phyloP scores from a whole-genome alignment of 257 asterid genomes.

The Solanum ossicruentum region DNA sequence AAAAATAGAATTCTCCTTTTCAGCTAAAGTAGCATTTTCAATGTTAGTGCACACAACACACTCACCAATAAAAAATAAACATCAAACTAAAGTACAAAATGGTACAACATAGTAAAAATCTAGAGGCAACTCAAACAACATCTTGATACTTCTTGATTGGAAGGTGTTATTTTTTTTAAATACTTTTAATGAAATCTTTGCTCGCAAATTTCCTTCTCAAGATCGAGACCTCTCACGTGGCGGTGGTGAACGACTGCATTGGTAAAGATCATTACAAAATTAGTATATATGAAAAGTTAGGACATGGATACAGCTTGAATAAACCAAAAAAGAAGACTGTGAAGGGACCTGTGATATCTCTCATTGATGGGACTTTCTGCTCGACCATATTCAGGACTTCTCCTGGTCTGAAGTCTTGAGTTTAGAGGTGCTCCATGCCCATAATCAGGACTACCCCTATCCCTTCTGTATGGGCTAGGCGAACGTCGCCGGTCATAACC shows the following conservation, averaged over 20 bases:
- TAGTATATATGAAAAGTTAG: neutral
- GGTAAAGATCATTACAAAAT: neutral
- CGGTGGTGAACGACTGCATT: slow-evolving; percentile 53
- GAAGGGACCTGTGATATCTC: slow-evolving; percentile 43
- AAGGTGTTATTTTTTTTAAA: neutral
- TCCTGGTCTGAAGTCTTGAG: slow-evolving; percentile 47
- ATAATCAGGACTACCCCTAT: slow-evolving; percentile 89
- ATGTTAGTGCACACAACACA: neutral
- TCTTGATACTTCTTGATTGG: neutral
- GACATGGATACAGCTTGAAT: neutral
- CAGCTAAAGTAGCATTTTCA: neutral
- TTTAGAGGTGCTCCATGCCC: slow-evolving; percentile 67
- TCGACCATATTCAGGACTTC: slow-evolving; percentile 48
- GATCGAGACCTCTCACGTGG: slow-evolving; percentile 56
- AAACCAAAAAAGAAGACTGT: neutral
- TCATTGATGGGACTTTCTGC: slow-evolving; percentile 47
- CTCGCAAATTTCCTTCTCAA: slow-evolving; percentile 11
- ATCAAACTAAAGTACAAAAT: neutral
- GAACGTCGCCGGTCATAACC: slow-evolving; percentile 59
- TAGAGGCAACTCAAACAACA: neutral
- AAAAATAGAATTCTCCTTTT: neutral
- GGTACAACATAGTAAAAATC: neutral
- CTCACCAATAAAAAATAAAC: neutral
- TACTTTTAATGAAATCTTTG: neutral
- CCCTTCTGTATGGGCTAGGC: slow-evolving; percentile 63